A percentile compares a stretch with the other conserved stretches of the same genome.
Conservation (phyloP, 1,284 basidiomycete species). For the Cutaneotrichosporon sp. region DNA sequence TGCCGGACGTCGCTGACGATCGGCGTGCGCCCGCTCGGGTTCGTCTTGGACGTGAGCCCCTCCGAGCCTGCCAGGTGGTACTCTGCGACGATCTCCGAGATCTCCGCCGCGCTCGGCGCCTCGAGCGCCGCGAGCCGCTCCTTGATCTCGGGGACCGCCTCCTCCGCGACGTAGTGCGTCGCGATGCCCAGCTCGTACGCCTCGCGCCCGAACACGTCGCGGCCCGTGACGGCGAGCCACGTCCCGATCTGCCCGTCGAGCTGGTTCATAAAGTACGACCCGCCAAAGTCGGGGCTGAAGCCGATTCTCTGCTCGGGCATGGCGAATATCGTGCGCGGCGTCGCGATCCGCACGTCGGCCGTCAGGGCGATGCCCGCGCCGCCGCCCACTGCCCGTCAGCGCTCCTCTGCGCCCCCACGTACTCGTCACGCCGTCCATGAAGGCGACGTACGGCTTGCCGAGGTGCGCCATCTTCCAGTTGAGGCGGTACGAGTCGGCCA, state of each 20-base stretch:
- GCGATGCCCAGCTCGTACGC: constrained; percentile 87
- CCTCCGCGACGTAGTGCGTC: constrained; percentile 81
- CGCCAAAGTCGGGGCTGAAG: constrained; percentile 67
- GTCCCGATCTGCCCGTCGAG: constrained; percentile 90
- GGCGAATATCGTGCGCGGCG: constrained; percentile 84
- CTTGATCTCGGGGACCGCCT: constrained; percentile 67
- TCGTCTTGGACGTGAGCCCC: constrained; percentile 59
- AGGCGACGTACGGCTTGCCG: constrained; percentile 76
- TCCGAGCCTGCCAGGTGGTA: constrained; percentile 55
- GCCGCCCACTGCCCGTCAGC: constrained; percentile 75
- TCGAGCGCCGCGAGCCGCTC: constrained; percentile 48
- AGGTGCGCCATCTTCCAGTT: constrained; percentile 77
- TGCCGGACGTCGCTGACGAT: constrained; percentile 66
- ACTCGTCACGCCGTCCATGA: constrained; percentile 83
- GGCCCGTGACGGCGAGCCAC: constrained; percentile 86
- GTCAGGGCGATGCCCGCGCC: constrained; percentile 86
- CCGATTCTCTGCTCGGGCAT: constrained; percentile 96
- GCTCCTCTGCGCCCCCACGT: constrained; percentile 59
- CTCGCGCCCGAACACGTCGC: constrained; percentile 69
- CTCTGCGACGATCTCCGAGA: constrained; percentile 32
- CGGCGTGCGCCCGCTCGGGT: constrained; percentile 60
- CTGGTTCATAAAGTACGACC: constrained; percentile 81
- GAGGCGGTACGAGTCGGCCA: constrained; percentile 84
- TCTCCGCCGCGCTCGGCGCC: constrained; percentile 22
- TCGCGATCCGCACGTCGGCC: constrained; percentile 88